These are phyloP conservation scores for Plasmodium fragile DNA, from an alignment of 169 alveolate genomes.

Conservation along the genomic window DNA sequence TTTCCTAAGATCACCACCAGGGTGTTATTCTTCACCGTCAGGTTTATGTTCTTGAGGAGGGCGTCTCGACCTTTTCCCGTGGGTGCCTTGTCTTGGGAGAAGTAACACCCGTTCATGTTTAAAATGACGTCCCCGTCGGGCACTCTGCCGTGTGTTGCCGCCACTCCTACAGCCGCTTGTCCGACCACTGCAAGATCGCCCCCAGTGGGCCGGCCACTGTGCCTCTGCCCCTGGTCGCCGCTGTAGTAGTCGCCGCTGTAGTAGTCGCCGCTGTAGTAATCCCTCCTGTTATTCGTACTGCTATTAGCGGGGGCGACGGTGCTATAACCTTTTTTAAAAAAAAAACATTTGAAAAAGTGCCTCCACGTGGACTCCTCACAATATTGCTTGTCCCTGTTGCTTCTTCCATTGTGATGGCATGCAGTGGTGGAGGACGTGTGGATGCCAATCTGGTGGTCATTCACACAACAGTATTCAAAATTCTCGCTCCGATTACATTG, in stretches of 20 bases:
- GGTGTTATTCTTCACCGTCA: conserved; percentile 35
- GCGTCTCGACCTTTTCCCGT: not conserved
- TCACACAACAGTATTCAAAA: not conserved
- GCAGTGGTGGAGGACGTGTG: not conserved
- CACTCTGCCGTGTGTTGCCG: too few species aligned
- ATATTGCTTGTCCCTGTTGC: not conserved
- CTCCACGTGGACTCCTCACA: not conserved
- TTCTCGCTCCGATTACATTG: not conserved
- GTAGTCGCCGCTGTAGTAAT: not conserved
- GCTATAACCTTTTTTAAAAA: not conserved
- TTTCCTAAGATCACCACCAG: conserved; percentile 87
- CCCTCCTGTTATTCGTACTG: not conserved
- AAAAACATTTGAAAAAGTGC: not conserved
- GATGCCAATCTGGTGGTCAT: not conserved
- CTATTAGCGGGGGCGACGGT: not conserved
- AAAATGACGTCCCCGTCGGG: not conserved
- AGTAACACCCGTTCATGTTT: not conserved
- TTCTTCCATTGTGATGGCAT: too few species aligned
- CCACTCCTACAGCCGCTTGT: too few species aligned
- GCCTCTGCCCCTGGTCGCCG: not conserved
- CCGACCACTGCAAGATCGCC: too few species aligned
- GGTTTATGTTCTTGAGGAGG: conserved; percentile 25
- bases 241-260: not conserved
- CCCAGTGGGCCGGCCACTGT: too few species aligned
- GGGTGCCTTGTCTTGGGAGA: not conserved